These are phyloP conservation scores for Mycena epipterygia DNA, from an alignment of 768 basidiomycete species.

Conservation along the genomic window DNA sequence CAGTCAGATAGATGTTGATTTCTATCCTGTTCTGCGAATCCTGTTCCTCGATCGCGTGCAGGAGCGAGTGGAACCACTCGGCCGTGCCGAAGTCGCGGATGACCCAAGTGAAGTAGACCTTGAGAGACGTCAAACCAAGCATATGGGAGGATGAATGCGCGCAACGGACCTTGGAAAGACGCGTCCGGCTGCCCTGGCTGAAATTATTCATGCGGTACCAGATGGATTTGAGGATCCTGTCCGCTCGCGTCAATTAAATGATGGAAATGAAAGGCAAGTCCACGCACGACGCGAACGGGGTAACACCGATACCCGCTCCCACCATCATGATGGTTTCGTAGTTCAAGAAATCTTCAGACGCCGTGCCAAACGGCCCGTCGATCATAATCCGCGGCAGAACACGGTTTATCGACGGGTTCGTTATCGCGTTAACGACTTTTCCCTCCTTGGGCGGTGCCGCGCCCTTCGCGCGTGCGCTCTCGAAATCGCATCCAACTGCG, in stretches of 20 bases:
- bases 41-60: constrained; percentile 94
- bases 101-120: constrained; percentile 95
- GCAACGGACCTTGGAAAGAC: constrained; percentile 79
- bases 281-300: constrained; percentile 93
- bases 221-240: constrained; percentile 87
- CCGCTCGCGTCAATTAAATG: constrained; percentile 9
- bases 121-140: background rate
- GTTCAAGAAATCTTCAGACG: constrained; percentile 92
- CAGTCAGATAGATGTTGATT: constrained; percentile 95
- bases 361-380: constrained; percentile 95
- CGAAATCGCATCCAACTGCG: constrained; percentile 88
- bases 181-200: constrained; percentile 78
- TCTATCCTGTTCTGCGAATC: constrained; percentile 89
- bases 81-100: constrained; percentile 93
- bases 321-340: constrained; percentile 92
- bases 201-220: constrained; percentile 98
- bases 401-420: constrained; percentile 74
- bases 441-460: constrained; percentile 61
- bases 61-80: constrained; percentile 95
- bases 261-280: constrained; percentile 1
- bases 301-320: constrained; percentile 96
- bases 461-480: constrained; percentile 46
- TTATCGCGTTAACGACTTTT: constrained; percentile 70
- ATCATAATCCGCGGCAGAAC: constrained; percentile 94
- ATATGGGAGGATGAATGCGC: background rate